phyloP scores from a whole-genome alignment of 768 basidiomycete genomes.

The Ramaria sp. region DNA sequence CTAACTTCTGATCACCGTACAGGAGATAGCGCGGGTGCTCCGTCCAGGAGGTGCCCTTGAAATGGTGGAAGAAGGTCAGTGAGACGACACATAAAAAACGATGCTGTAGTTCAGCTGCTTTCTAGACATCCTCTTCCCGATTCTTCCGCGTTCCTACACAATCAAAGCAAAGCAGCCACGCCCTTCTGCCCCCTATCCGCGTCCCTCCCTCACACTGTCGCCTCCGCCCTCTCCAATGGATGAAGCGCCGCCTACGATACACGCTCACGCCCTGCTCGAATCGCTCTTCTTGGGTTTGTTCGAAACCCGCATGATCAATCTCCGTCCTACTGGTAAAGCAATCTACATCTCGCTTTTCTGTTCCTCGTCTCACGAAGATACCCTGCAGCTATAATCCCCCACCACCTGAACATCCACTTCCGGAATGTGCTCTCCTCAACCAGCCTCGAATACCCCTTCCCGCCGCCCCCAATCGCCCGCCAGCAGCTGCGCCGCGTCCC shows the following conservation, averaged over 20 bases:
- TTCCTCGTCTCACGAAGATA: background rate
- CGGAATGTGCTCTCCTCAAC: constrained; percentile 53
- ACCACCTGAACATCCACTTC: constrained; percentile 63
- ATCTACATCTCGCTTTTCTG: background rate
- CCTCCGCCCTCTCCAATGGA: constrained; percentile 23
- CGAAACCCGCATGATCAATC: constrained; percentile 61
- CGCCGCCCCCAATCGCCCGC: constrained; percentile 36
- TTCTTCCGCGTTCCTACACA: constrained; percentile 72
- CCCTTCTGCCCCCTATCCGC: constrained; percentile 36
- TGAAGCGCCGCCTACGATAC: constrained; percentile 22
- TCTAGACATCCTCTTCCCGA: constrained; percentile 67
- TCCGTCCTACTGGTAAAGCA: constrained; percentile 48
- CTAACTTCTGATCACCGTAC: constrained; percentile 1
- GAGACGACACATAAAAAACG: background rate
- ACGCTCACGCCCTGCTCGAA: constrained; percentile 65
- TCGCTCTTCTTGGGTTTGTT: constrained; percentile 57
- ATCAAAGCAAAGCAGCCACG: constrained; percentile 43
- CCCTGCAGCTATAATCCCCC: constrained; percentile 49
- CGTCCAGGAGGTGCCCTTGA: constrained; percentile 63
- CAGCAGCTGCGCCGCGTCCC: background rate
- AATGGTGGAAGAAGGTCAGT: constrained; percentile 60
- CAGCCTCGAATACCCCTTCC: constrained; percentile 60
- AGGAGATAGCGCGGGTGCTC: constrained; percentile 69
- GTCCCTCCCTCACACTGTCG: constrained; percentile 22
- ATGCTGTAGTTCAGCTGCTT: background rate